Base-by-base conservation (phyloP, 805 yeast species). In the Candida manassasensis region DNA sequence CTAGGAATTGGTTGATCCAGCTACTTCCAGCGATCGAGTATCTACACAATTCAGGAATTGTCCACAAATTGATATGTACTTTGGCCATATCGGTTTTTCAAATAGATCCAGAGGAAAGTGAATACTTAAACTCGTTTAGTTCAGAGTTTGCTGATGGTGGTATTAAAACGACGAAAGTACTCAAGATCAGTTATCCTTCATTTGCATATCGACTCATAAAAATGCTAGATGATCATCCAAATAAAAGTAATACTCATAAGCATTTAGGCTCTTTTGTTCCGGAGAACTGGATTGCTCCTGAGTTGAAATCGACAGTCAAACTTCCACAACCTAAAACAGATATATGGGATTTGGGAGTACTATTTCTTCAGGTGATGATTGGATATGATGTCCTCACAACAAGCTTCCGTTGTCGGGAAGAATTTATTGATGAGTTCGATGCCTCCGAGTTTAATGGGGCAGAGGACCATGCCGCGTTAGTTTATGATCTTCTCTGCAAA, bases 341-440 rank as follows among this genome's bases (percentile, higher is more conserved):
- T 62, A 82, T 93, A 7, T 93, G 97, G 97, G 84, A 84, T 50
- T 60, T 88, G 26, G 98, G 97, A 6, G 85, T 85, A 0, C 55
- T 84, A 5, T 81, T 90, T 45, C 38, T 59, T 38, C 45, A 63
- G 18, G 48, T 67, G 3, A 64, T 67, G 69, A 37, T 63, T 8
- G 58, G 57, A 25, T 69, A 79, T 12, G 78, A 83, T 43, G 63
- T 81, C 53, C 67, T 85, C 3, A 64, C 72, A 29, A 90, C 95
- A 0, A 60, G 67, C 2, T 79, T 75, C 31, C 63, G 72, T 1
- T 60, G 75, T 1, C 68, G 75, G 8, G 75, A 71, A 16, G 59
- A 51, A 7, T 64, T 67, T 32, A 39, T 48, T 30, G 46, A 42
- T 6, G 43, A 47, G 10, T 63, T 63, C 27, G 32, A 43, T 2